Conservation (phyloP, 352 stramenopile genomes). For the Pythium dissotocum region DNA sequence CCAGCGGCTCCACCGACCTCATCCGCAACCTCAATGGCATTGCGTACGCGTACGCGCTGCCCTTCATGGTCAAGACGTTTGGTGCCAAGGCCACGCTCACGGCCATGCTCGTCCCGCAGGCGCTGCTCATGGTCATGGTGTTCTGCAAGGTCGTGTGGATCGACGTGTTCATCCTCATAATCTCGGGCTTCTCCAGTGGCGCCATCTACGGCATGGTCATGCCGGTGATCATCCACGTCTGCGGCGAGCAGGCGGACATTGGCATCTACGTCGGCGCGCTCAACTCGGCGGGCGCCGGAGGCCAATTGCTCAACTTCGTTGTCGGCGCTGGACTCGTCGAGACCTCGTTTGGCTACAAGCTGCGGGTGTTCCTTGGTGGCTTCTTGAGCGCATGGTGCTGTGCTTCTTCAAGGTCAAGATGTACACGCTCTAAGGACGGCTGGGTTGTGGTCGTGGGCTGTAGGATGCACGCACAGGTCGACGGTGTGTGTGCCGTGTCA, state of each 20-base stretch:
- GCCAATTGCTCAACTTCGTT: slow-evolving; percentile 32
- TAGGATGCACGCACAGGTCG: no score
- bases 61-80: slow-evolving; percentile 38
- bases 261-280: slow-evolving; percentile 30
- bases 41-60: slow-evolving; percentile 36
- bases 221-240: slow-evolving; percentile 32
- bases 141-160: slow-evolving; percentile 36
- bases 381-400: slow-evolving; percentile 25
- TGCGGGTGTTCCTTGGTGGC: slow-evolving; percentile 34
- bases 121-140: slow-evolving; percentile 47
- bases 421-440: slow-evolving; percentile 12
- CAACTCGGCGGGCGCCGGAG: slow-evolving; percentile 32
- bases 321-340: slow-evolving; percentile 22
- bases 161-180: slow-evolving; percentile 38
- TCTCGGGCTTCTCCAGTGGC: slow-evolving; percentile 47
- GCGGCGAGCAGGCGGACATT: slow-evolving; percentile 21
- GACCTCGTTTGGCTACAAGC: slow-evolving; percentile 30
- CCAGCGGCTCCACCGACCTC: slow-evolving; percentile 36
- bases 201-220: slow-evolving; percentile 34
- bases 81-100: slow-evolving; percentile 35
- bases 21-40: slow-evolving; percentile 39
- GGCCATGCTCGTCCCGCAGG: slow-evolving; percentile 37
- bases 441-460: no score
- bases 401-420: slow-evolving; percentile 16
- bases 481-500: background rate